phyloP scores from a whole-genome alignment of 2,329 filamentous ascomycete genomes.

The Aspergillus vadensis region DNA sequence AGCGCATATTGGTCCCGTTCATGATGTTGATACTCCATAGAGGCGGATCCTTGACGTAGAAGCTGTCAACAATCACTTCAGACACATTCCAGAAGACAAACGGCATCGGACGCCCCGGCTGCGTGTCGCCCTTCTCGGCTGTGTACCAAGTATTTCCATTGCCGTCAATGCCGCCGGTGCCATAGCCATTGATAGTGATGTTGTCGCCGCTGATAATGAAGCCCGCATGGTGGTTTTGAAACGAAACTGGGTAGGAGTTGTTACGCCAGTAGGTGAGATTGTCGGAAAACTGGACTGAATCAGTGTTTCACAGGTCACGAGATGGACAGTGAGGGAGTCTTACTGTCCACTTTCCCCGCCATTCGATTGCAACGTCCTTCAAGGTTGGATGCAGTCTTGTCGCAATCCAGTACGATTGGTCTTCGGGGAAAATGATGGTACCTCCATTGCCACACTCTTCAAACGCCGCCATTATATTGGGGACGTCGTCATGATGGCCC shows the following conservation, averaged over 20 bases:
- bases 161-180: conserved; percentile 57
- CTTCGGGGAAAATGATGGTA: conserved; percentile 54
- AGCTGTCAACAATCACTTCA: conserved; percentile 57
- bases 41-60: conserved; percentile 54
- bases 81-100: conserved; percentile 62
- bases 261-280: conserved; percentile 58
- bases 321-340: conserved; percentile 6
- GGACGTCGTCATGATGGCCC: conserved; percentile 43
- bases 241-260: conserved; percentile 55
- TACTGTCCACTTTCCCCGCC: conserved; percentile 56
- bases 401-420: conserved; percentile 55
- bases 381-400: conserved; percentile 54
- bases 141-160: conserved; percentile 59
- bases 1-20: conserved; percentile 57
- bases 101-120: conserved; percentile 58
- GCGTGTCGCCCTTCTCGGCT: conserved; percentile 50
- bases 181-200: conserved; percentile 56
- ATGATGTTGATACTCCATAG: conserved; percentile 61
- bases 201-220: conserved; percentile 54
- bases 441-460: conserved; percentile 43
- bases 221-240: conserved; percentile 59
- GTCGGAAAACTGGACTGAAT: conserved; percentile 45
- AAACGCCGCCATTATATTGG: conserved; percentile 47
- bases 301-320: not conserved
- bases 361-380: conserved; percentile 54